Conservation (phyloP, 257 asterid species). For the Asclepias syriaca region DNA sequence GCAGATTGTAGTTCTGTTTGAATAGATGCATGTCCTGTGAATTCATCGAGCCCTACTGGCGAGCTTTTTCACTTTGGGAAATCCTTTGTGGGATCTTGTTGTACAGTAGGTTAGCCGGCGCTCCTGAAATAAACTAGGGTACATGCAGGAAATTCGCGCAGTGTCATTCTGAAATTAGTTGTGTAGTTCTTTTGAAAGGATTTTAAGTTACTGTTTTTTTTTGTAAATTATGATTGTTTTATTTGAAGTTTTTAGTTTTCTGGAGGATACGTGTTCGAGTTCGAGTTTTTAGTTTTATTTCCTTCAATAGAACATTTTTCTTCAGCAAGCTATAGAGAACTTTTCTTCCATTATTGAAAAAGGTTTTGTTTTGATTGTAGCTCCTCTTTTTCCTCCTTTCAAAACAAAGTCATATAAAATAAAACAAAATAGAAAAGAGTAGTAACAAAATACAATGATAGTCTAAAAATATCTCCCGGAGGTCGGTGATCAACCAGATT, state of each 20-base stretch:
- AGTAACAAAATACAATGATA: not conserved
- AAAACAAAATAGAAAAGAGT: not conserved
- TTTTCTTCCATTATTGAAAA: not conserved
- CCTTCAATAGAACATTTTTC: no score
- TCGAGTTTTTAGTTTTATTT: no score
- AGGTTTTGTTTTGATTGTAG: no score
- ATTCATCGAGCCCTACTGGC: no score
- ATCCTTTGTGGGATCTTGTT: not conserved
- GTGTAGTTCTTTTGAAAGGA: not conserved
- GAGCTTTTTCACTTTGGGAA: not conserved
- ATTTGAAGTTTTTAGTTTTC: not conserved
- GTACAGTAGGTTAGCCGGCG: not conserved
- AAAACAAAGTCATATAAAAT: no score
- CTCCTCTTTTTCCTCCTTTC: no score
- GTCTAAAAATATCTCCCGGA: not conserved
- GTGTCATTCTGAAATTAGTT: not conserved
- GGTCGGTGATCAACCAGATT: not conserved
- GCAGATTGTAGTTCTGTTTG: not conserved
- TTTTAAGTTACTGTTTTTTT: not conserved
- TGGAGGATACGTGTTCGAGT: not conserved
- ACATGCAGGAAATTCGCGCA: not conserved
- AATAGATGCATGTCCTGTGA: not conserved
- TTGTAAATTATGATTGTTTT: slow-evolving; percentile 7
- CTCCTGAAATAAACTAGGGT: not conserved
- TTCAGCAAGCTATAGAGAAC: no score